These are phyloP conservation scores for Picochlorum sp. DNA, from an alignment of 139 green algal species.

Conservation along the genomic window DNA sequence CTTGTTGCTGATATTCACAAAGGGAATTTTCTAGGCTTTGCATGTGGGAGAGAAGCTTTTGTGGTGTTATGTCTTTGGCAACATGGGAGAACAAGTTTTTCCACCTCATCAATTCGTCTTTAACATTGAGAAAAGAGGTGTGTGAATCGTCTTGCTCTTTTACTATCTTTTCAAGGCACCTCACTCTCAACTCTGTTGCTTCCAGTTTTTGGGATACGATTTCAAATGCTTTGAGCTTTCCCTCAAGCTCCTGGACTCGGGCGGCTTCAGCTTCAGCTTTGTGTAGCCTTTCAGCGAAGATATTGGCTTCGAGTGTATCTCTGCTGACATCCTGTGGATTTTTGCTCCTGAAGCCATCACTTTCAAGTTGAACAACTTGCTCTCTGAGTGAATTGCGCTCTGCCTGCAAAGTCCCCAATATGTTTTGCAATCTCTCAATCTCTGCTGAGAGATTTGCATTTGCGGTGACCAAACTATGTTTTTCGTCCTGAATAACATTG, in stretches of 20 bases:
- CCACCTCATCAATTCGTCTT: slow-evolving; percentile 23
- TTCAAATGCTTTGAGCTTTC: slow-evolving; percentile 1
- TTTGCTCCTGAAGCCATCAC: too few species aligned
- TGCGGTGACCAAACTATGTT: neutral
- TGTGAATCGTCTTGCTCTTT: slow-evolving; percentile 6
- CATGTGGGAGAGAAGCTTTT: slow-evolving; percentile 28
- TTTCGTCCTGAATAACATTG: slow-evolving; percentile 17
- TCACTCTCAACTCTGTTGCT: slow-evolving; percentile 9
- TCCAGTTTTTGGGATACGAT: slow-evolving; percentile 14
- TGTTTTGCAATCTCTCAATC: neutral
- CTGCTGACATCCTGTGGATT: too few species aligned
- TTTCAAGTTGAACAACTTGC: too few species aligned
- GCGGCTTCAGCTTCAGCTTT: neutral
- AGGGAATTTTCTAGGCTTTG: slow-evolving; percentile 13
- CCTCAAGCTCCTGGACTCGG: neutral
- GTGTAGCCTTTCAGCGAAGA: too few species aligned
- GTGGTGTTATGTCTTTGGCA: slow-evolving; percentile 17
- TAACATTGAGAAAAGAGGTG: slow-evolving; percentile 1
- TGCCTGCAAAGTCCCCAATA: too few species aligned
- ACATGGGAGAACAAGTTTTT: slow-evolving; percentile 17
- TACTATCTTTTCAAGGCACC: slow-evolving; percentile 18
- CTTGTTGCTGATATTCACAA: too few species aligned
- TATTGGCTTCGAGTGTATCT: too few species aligned
- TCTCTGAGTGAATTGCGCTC: too few species aligned
- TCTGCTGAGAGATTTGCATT: neutral